Evolutionary conservation across 2,329 filamentous ascomycete species (phyloP).

Genomic region (Monosporascus sp.): DNA sequence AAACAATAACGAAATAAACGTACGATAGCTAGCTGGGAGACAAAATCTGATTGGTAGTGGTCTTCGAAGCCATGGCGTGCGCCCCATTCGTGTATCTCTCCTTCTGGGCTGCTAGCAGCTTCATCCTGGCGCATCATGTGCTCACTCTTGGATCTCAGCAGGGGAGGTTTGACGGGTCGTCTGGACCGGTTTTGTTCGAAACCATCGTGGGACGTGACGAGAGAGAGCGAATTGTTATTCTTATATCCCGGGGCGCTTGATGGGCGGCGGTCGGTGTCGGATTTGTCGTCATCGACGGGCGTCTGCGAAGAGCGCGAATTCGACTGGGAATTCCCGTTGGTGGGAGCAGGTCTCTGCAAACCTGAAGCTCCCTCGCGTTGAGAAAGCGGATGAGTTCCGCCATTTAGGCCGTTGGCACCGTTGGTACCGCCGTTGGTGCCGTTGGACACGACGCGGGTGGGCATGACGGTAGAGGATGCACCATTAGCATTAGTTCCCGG

Average conservation of each 20-base stretch:
- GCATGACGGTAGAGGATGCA: neutral
- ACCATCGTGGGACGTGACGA: constrained; percentile 23
- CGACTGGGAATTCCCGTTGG: neutral
- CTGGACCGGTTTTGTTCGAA: constrained; percentile 29
- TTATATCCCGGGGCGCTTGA: constrained; percentile 42
- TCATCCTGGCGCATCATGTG: constrained; percentile 37
- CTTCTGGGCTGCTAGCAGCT: constrained; percentile 33
- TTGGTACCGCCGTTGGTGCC: neutral
- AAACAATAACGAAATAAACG: constrained; percentile 29
- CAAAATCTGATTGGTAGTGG: constrained; percentile 85
- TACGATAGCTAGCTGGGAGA: constrained; percentile 76
- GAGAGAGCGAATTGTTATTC: constrained; percentile 24
- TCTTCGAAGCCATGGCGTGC: constrained; percentile 86
- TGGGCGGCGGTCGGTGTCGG: constrained; percentile 32
- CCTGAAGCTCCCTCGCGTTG: neutral
- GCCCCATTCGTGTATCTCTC: constrained; percentile 48
- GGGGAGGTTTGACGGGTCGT: constrained; percentile 42
- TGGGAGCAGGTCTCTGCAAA: neutral
- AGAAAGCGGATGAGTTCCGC: neutral
- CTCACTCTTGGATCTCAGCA: constrained; percentile 54
- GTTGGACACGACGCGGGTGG: constrained; percentile 3
- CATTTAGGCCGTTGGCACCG: neutral
- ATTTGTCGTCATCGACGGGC: constrained; percentile 16
- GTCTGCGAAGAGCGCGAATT: neutral
- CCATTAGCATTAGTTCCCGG: neutral